Conservation (phyloP, 1,284 basidiomycete genomes). For the Cryptococcus sp. region DNA sequence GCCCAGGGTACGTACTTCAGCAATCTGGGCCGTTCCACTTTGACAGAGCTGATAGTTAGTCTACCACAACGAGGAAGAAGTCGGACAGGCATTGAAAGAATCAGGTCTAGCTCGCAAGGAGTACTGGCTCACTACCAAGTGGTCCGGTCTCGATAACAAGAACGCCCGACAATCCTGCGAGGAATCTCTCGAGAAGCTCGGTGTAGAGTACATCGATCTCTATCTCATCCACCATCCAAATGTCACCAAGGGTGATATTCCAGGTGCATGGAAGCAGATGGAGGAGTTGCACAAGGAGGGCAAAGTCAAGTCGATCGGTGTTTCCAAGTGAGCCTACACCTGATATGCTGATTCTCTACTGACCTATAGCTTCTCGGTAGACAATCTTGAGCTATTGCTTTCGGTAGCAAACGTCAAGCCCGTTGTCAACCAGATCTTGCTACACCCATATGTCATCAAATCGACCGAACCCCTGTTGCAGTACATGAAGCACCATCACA, state of each 20-base stretch:
- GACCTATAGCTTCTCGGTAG: conserved; percentile 51
- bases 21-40: not conserved
- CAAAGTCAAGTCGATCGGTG: conserved; percentile 65
- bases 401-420: conserved; percentile 50
- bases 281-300: conserved; percentile 58
- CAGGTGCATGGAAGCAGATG: conserved; percentile 60
- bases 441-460: conserved; percentile 65
- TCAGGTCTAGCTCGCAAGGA: conserved; percentile 50
- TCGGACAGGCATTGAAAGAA: conserved; percentile 50
- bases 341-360: not conserved
- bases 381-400: conserved; percentile 38
- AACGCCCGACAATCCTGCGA: conserved; percentile 56
- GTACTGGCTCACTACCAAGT: conserved; percentile 58
- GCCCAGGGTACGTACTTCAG: conserved; percentile 27
- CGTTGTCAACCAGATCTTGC: conserved; percentile 66
- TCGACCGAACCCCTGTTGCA: conserved; percentile 57
- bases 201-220: conserved; percentile 60
- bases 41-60: conserved; percentile 8
- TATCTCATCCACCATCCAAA: conserved; percentile 6
- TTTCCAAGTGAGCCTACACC: conserved; percentile 55
- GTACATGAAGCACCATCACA: conserved; percentile 56
- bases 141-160: conserved; percentile 55
- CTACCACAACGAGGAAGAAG: conserved; percentile 47
- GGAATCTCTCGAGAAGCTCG: conserved; percentile 62
- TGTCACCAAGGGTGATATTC: conserved; percentile 54